phyloP scores from a whole-genome alignment of 2,329 filamentous ascomycete species.

The Pyricularia sp. region DNA sequence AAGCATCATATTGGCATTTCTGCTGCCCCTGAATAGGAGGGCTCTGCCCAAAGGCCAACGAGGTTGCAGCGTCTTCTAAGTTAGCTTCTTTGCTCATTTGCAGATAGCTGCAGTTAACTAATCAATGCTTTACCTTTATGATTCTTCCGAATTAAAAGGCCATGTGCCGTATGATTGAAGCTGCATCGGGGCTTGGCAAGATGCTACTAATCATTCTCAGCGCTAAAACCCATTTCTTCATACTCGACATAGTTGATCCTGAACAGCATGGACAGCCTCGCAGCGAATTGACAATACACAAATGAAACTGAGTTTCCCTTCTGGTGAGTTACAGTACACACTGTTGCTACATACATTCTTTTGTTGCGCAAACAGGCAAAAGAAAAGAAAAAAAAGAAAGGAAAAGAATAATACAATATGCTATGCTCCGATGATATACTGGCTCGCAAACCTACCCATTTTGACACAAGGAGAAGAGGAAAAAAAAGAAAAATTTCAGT shows the following conservation, averaged over 20 bases:
- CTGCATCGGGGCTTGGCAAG: not conserved
- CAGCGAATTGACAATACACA: not conserved
- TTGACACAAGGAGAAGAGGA: not conserved
- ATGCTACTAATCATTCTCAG: not conserved
- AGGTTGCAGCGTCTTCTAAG: not conserved
- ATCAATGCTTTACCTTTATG: not conserved
- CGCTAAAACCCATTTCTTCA: not conserved
- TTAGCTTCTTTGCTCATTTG: not conserved
- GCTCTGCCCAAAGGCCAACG: not conserved
- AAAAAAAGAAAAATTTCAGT: not conserved
- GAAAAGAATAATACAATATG: not conserved
- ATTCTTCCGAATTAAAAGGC: not conserved
- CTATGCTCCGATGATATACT: not conserved
- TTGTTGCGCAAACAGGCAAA: not conserved
- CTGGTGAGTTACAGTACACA: not conserved
- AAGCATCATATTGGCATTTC: too few relatives aligned
- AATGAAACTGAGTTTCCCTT: not conserved
- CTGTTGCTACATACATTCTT: not conserved
- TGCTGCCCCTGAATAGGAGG: too few relatives aligned
- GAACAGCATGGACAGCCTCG: not conserved
- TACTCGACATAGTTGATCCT: not conserved
- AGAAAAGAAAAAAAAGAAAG: not conserved
- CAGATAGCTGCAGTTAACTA: not conserved
- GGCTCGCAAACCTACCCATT: not conserved
- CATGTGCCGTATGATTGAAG: not conserved